Base-by-base conservation (phyloP, 805 yeast genomes). In the Metschnikowia aberdeeniae region DNA sequence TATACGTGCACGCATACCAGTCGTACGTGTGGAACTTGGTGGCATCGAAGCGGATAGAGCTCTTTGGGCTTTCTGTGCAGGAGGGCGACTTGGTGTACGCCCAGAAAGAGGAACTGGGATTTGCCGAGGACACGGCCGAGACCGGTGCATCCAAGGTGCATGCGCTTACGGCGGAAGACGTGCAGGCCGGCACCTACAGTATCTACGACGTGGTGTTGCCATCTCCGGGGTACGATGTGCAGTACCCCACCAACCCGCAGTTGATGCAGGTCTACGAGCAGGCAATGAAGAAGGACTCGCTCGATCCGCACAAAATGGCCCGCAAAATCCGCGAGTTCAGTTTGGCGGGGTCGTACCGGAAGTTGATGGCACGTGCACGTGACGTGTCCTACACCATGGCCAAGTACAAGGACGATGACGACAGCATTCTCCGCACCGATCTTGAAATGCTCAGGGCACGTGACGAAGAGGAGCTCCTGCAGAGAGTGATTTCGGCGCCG, bases 1-100 rank as follows among this genome's bases (percentile, higher is more conserved):
- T 93, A 95, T 93, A 93, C 60, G 96, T 86, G 2, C 99, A 93
- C 66, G 96, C 99, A 3, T 95, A 95, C 63, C 99, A 93, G 67
- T 88, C 97, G 52, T 93, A 84, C 59, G 78, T 93, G 26, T 95
- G 99, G 99, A 95, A 95, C 60, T 62, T 75, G 42, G 95, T 84
- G 30, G 92, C 89, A 1, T 84, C 95, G 42, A 78, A 77, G 53
- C 76, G 99, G 59, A 72, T 89, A 35, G 79, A 78, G 56, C 60
- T 82, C 45, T 84, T 76, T 64, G 97, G 97, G 1, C 60, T 78
- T 50, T 62, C 74, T 24, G 78, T 86, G 30, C 84, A 86, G 46
- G 84, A 71, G 30, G 98, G 98, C 24, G 98, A 90, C 63, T 71
- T 90, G 54, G 89, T 90, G 4, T 49, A 75, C 42, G 74, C 68